Conservation (phyloP, 208 protist genomes). For the Crithidia sp. region DNA sequence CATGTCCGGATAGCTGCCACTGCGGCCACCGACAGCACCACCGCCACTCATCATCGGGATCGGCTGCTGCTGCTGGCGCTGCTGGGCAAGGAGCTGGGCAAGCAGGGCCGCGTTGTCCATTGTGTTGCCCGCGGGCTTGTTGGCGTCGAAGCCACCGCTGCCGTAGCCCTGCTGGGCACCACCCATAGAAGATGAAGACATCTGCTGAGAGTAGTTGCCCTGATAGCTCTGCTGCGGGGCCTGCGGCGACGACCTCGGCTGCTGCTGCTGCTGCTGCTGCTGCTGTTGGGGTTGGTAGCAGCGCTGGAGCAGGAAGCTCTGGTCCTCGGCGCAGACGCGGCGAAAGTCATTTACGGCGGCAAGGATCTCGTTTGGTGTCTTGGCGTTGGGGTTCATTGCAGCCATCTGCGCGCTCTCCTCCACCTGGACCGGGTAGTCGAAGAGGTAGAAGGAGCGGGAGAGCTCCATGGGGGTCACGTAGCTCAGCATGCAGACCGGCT, state of each 20-base stretch:
- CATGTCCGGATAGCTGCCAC: slow-evolving; percentile 9
- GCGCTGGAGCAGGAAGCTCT: slow-evolving; percentile 60
- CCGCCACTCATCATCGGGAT: slow-evolving; percentile 13
- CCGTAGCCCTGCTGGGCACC: background rate
- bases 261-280: slow-evolving; percentile 31
- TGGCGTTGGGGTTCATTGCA: slow-evolving; percentile 62
- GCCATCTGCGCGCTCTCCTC: slow-evolving; percentile 54
- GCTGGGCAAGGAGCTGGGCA: slow-evolving; percentile 29
- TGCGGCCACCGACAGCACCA: background rate
- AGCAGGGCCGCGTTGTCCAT: slow-evolving; percentile 29
- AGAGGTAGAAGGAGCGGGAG: slow-evolving; percentile 84
- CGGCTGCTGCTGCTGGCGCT: slow-evolving; percentile 27
- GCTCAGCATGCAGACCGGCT: slow-evolving; percentile 70
- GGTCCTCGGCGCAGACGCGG: slow-evolving; percentile 64
- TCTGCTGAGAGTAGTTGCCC: slow-evolving; percentile 13
- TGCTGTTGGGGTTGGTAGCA: slow-evolving; percentile 70
- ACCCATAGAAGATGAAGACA: slow-evolving; percentile 21
- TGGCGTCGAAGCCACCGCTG: slow-evolving; percentile 11
- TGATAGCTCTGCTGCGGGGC: slow-evolving; percentile 18
- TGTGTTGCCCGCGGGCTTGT: background rate
- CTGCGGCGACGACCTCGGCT: slow-evolving; percentile 10
- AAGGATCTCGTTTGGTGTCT: slow-evolving; percentile 75
- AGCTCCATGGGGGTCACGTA: slow-evolving; percentile 77
- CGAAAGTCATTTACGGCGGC: slow-evolving; percentile 85
- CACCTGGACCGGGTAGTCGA: slow-evolving; percentile 82